These are phyloP conservation scores for Beverwykella pulmonaria DNA, from an alignment of 495 filamentous ascomycete species.

Conservation along the genomic window DNA sequence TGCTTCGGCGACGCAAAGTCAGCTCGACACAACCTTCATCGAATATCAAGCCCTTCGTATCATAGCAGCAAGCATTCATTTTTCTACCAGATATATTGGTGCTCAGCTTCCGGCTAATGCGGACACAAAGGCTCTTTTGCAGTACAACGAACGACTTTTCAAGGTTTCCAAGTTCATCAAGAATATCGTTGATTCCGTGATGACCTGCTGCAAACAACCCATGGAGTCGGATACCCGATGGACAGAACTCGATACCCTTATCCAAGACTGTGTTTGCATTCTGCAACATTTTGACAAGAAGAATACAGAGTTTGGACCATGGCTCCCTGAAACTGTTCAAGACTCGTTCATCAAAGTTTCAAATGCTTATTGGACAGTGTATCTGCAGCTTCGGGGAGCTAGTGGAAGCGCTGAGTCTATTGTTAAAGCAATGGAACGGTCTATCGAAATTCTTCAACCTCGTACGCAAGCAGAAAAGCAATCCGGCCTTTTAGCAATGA, in stretches of 20 bases:
- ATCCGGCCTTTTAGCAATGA: slow-evolving; percentile 56
- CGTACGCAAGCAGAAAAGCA: slow-evolving; percentile 49
- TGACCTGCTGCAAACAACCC: slow-evolving; percentile 54
- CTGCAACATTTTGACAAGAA: slow-evolving; percentile 55
- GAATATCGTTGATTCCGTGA: slow-evolving; percentile 59
- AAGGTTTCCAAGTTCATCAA: slow-evolving; percentile 37
- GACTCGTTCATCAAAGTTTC: slow-evolving; percentile 63
- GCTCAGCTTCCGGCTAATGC: background rate
- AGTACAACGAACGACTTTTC: slow-evolving; percentile 11
- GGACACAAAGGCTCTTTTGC: slow-evolving; percentile 7
- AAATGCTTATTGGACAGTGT: slow-evolving; percentile 74
- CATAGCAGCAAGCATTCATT: slow-evolving; percentile 27
- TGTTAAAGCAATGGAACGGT: slow-evolving; percentile 53
- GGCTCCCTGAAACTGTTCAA: slow-evolving; percentile 7
- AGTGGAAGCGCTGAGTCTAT: slow-evolving; percentile 45
- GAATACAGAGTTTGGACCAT: slow-evolving; percentile 17
- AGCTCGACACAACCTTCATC: background rate
- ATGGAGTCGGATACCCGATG: slow-evolving; percentile 50
- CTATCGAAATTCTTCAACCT: slow-evolving; percentile 51
- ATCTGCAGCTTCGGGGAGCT: slow-evolving; percentile 54
- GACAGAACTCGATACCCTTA: slow-evolving; percentile 55
- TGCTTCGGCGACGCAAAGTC: background rate
- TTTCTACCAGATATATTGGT: slow-evolving; percentile 28
- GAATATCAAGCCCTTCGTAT: slow-evolving; percentile 9
- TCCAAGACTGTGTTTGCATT: slow-evolving; percentile 55